Percentiles rank a stretch among this genome's conserved stretches.
These are phyloP conservation scores for Thozetella sp. DNA, from an alignment of 495 filamentous ascomycete genomes.

Conservation along the genomic window DNA sequence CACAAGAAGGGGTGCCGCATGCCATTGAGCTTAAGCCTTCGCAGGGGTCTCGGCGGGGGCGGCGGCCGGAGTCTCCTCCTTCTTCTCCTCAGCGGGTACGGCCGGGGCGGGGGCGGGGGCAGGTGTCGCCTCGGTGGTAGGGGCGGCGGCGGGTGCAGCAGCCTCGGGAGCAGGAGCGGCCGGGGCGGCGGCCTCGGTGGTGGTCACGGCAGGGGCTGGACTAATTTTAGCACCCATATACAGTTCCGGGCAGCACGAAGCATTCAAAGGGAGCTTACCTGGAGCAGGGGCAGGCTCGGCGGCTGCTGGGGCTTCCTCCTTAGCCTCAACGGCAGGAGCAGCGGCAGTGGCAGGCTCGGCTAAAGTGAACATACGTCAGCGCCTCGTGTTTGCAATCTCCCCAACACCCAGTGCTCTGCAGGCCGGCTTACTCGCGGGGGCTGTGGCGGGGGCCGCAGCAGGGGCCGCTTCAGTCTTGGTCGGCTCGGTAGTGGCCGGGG, in stretches of 20 bases:
- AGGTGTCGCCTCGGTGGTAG: conserved; percentile 8
- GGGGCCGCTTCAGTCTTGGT: conserved; percentile 7
- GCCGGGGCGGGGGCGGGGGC: conserved; percentile 9
- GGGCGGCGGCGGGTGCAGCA: conserved; percentile 3
- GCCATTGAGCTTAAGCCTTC: no score
- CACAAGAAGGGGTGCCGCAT: no score
- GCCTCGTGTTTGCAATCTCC: background rate
- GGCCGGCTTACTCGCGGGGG: conserved; percentile 5
- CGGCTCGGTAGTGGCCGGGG: conserved; percentile 7
- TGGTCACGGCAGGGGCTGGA: background rate
- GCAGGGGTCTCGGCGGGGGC: no score
- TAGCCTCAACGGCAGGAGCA: conserved; percentile 14
- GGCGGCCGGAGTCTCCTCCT: conserved; percentile 5
- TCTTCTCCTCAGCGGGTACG: conserved; percentile 6
- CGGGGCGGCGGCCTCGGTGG: background rate
- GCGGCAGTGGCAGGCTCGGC: conserved; percentile 12
- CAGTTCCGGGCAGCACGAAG: background rate
- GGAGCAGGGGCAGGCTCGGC: conserved; percentile 6
- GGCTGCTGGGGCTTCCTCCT: conserved; percentile 16
- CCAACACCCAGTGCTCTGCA: conserved; percentile 4
- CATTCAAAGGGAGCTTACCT: conserved; percentile 3
- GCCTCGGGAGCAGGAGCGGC: conserved; percentile 4
- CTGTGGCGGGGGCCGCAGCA: conserved; percentile 6
- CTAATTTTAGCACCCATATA: background rate
- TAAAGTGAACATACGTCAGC: background rate